A percentile compares a stretch with the other conserved stretches of the same genome.
Evolutionary conservation across 176 grass and related monocot genomes (phyloP).

Genomic region (Eragrostis nindensis): DNA sequence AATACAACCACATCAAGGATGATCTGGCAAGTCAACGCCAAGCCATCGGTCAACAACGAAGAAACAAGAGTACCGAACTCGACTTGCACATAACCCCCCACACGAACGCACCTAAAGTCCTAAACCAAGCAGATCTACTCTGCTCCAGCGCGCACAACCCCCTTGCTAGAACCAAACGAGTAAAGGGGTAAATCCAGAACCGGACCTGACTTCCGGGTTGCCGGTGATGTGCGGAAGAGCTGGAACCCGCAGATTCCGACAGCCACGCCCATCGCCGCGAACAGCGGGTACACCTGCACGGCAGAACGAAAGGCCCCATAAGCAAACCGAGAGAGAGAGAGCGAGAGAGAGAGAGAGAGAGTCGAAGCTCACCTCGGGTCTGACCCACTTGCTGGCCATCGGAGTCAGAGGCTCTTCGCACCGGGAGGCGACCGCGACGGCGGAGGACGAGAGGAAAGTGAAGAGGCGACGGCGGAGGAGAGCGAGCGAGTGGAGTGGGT

Average conservation of each 20-base stretch:
- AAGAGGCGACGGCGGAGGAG: conserved; percentile 27
- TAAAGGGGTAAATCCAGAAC: background rate
- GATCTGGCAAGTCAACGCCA: conserved; percentile 13
- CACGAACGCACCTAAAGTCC: background rate
- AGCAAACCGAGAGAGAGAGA: background rate
- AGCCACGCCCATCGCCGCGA: conserved; percentile 76
- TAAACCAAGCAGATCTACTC: conserved; percentile 34
- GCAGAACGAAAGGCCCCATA: background rate
- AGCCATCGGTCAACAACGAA: background rate
- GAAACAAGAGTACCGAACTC: background rate
- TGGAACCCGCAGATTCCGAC: conserved; percentile 68
- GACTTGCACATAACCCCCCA: background rate
- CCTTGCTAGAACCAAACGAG: background rate
- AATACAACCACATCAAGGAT: background rate
- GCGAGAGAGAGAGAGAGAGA: background rate
- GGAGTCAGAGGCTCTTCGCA: conserved; percentile 6
- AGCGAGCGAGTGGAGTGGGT: background rate
- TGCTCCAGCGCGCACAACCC: background rate
- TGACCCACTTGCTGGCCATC: conserved; percentile 82
- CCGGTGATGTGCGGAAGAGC: conserved; percentile 67
- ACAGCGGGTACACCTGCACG: conserved; percentile 85
- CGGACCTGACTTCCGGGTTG: conserved; percentile 91
- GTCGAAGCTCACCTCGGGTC: conserved; percentile 64
- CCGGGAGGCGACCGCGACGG: conserved; percentile 34
- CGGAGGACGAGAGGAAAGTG: conserved; percentile 20